Base-by-base conservation (phyloP, 306 rosid species). In the Citrullus colocynthis region DNA sequence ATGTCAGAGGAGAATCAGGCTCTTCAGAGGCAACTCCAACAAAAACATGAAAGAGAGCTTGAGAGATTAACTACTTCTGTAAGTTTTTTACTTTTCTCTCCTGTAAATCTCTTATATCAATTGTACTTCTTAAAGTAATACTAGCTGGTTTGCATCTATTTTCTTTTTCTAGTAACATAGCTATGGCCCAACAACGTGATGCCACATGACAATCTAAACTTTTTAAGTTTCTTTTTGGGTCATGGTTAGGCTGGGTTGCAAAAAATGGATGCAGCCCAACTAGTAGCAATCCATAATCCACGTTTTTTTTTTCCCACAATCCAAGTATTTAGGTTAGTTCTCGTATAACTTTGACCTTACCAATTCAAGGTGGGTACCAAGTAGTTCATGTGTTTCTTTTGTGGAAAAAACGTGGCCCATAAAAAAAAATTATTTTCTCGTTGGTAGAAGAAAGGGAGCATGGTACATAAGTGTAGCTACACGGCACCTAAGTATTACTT, bases 1-100 rank as follows among this genome's bases (percentile, higher is more conserved):
- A 85, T 91, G 90, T 88, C 94, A 0, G 98, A 92, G 82, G 97
- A 96, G 86, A 92, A 96, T 32, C 99, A 81, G 77, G 88, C 90
- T 52, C 90, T 92, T 54, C 93, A 91, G 81, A 75, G 83, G n/a
- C 96, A 91, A 78, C 59, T 87, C 37, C 92, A 82, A 65, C 90
- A 82, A 84, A 96, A 86, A 79, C 86, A 82, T 6, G 96, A 87
- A 69, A 91, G 74, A 74, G 97, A 92, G 80, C 62, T 89, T 39
- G 90, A 91, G 67, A 95, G 84, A 78, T 39, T 83, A 65, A 90
- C 84, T 84, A 63, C 87, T 80, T 78, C 81, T 63, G 99, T 92
- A 83, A 85, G 96, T 78, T 34, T 59, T 2, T 41, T 80, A 20
- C 24, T 34, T 30, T 65, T 75, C 15, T 52, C 21, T 70, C 62